phyloP scores from a whole-genome alignment of 768 basidiomycete genomes.

The Serendipita sp. region DNA sequence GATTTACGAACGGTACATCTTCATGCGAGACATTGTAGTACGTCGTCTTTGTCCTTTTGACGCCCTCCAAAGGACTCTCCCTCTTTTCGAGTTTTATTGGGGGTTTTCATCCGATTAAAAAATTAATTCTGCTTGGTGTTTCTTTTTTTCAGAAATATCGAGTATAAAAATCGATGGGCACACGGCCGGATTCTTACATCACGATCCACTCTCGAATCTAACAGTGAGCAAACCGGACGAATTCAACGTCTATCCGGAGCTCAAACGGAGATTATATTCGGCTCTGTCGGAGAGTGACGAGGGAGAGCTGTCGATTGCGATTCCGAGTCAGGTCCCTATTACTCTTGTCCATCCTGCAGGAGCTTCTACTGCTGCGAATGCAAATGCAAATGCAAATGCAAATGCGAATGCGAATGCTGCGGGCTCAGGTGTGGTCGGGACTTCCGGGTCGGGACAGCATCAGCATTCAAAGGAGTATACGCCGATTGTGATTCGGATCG shows the following conservation, averaged over 20 bases:
- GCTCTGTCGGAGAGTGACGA: conserved; percentile 85
- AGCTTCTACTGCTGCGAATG: conserved; percentile 12
- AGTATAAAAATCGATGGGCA: conserved; percentile 56
- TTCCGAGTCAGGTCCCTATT: conserved; percentile 56
- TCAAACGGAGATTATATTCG: conserved; percentile 82
- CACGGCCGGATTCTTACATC: conserved; percentile 59
- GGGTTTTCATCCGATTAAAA: background rate
- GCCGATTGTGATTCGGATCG: conserved; percentile 59
- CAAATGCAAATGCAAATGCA: background rate
- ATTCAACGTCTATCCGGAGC: conserved; percentile 83
- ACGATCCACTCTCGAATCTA: conserved; percentile 57
- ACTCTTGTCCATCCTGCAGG: conserved; percentile 16
- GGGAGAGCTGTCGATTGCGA: conserved; percentile 82
- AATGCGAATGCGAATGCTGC: conserved; percentile 22
- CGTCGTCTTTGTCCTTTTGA: conserved; percentile 19
- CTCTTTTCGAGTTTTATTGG: too few species aligned
- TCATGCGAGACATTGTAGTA: conserved; percentile 78
- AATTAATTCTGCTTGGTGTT: background rate
- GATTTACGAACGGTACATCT: conserved; percentile 74
- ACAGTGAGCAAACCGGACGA: conserved; percentile 46
- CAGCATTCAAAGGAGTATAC: conserved; percentile 39
- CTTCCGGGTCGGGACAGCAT: background rate
- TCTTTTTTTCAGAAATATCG: conserved; percentile 40
- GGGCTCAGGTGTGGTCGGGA: conserved; percentile 38
- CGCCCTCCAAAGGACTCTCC: conserved; percentile 10